Conservation (phyloP, 495 filamentous ascomycete genomes). For the Tuber calosporum region DNA sequence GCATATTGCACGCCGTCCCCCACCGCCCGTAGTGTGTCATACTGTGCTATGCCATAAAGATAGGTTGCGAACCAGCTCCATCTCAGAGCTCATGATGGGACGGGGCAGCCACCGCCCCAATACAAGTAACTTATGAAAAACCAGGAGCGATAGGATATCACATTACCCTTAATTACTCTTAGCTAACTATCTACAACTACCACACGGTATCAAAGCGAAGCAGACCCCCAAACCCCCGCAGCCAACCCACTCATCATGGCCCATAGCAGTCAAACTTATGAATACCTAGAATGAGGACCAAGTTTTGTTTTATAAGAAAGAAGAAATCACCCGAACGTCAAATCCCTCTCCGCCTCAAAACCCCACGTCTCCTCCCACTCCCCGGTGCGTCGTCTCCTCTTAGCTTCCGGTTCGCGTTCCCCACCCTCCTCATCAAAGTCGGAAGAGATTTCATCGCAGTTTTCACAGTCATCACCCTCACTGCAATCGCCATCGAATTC, state of each 20-base stretch:
- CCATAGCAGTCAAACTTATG: neutral
- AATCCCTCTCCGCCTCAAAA: neutral
- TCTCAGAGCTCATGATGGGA: neutral
- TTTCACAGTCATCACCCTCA: neutral
- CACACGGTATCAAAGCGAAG: neutral
- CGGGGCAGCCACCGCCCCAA: neutral
- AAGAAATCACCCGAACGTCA: neutral
- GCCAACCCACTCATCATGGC: neutral
- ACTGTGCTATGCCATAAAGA: too few relatives aligned
- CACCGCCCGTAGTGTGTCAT: too few relatives aligned
- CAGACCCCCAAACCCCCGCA: neutral
- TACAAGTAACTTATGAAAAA: neutral
- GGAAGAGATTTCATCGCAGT: constrained; percentile 3
- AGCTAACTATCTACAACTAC: neutral
- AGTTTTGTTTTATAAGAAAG: neutral
- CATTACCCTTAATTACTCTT: neutral
- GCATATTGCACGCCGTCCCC: too few relatives aligned
- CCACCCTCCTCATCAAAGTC: neutral
- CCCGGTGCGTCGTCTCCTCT: neutral
- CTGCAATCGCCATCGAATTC: neutral
- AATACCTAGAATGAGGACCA: neutral
- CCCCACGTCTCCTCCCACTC: neutral
- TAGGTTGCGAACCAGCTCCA: neutral
- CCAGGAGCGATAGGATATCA: neutral
- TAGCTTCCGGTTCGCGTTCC: neutral